Conservation (phyloP, 139 green algal species). For the Chlorella sp. region DNA sequence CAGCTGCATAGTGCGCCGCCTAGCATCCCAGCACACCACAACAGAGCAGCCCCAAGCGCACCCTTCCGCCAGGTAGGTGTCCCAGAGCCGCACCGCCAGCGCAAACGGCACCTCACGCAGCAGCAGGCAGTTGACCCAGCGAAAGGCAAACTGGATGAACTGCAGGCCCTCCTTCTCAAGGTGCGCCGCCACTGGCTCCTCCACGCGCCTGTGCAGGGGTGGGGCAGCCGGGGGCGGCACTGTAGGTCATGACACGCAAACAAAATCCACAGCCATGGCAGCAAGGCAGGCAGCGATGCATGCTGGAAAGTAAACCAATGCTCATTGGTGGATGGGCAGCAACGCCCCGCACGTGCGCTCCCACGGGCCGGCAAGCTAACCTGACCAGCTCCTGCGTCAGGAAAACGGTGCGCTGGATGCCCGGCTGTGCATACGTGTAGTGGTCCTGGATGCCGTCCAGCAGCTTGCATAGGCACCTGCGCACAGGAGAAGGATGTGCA, state of each 20-base stretch:
- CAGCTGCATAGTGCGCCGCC: neutral
- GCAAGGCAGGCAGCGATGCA: too few species aligned
- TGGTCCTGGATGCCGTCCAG: constrained; percentile 94
- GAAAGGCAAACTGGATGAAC: constrained; percentile 98
- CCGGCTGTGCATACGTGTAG: constrained; percentile 97
- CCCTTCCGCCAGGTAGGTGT: constrained; percentile 73
- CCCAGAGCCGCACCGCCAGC: constrained; percentile 85
- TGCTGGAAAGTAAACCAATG: too few species aligned
- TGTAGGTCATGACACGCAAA: too few species aligned
- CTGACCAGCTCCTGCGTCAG: constrained; percentile 85
- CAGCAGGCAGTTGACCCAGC: constrained; percentile 99
- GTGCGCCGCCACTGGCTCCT: constrained; percentile 69
- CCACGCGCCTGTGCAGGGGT: constrained; percentile 48
- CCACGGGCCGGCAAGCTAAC: too few species aligned
- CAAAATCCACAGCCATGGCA: too few species aligned
- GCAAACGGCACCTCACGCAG: constrained; percentile 90
- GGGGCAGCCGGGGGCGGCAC: neutral
- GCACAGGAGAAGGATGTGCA: too few species aligned
- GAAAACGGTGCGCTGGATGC: constrained; percentile 96
- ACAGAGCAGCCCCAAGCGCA: neutral
- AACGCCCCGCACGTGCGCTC: too few species aligned
- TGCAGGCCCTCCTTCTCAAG: constrained; percentile 89
- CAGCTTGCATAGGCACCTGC: constrained; percentile 59
- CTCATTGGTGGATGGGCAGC: too few species aligned
- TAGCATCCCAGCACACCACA: neutral